A percentile compares a stretch with the other conserved stretches of the same genome.
Conservation (phyloP, 306 rosid species). For the Sicyos baderoa region DNA sequence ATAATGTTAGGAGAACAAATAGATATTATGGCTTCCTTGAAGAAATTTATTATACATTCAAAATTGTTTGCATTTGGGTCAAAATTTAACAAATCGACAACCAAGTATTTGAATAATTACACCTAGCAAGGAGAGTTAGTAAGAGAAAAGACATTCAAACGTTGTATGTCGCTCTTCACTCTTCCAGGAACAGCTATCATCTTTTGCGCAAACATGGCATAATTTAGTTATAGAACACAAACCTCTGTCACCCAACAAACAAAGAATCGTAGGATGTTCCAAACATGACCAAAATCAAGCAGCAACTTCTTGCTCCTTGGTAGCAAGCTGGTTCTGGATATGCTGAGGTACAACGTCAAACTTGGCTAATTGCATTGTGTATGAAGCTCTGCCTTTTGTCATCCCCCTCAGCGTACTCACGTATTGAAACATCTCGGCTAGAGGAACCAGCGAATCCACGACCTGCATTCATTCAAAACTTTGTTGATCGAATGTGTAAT, state of each 20-base stretch:
- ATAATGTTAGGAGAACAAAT: no score
- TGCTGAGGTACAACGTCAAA: constrained; percentile 95
- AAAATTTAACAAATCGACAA: not conserved
- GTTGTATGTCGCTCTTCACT: not conserved
- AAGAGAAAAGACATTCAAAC: not conserved
- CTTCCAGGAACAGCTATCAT: not conserved
- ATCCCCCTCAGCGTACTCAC: constrained; percentile 89
- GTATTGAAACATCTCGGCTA: constrained; percentile 95
- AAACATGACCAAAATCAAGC: constrained; percentile 39
- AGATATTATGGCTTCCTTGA: not conserved
- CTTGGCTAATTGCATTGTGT: constrained; percentile 79
- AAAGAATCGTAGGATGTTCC: not conserved
- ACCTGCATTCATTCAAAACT: constrained; percentile 43
- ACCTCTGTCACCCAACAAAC: not conserved
- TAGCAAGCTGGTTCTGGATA: constrained; percentile 77
- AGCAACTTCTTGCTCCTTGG: constrained; percentile 82
- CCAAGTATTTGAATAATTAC: constrained; percentile 9
- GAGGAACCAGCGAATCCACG: constrained; percentile 80
- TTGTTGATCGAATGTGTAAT: not conserved
- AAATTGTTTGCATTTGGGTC: constrained; percentile 11
- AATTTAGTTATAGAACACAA: not conserved
- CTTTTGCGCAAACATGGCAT: constrained; percentile 8
- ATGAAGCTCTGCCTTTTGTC: constrained; percentile 98
- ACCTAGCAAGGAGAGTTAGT: not conserved
- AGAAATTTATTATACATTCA: constrained; percentile 7